A percentile compares a stretch with the other conserved stretches of the same genome.
phyloP scores from a whole-genome alignment of 352 stramenopile genomes.

The Globisporangium cylindrosporum region DNA sequence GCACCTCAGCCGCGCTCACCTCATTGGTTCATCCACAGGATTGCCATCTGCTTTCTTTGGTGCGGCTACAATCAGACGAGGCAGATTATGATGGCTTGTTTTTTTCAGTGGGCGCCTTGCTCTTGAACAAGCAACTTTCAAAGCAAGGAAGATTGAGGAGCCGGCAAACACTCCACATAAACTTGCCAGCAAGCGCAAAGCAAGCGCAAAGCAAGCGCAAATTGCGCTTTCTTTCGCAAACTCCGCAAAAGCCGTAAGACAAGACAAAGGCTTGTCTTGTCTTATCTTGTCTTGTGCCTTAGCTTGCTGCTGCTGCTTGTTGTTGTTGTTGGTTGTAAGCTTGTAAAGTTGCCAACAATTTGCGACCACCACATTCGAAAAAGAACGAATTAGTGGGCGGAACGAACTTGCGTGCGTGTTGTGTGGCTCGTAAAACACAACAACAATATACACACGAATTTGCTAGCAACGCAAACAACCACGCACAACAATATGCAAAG shows the following conservation, averaged over 20 bases:
- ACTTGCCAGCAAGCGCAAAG: background rate
- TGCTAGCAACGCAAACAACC: background rate
- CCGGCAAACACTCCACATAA: background rate
- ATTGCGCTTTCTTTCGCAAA: conserved; percentile 1
- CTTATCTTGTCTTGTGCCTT: background rate
- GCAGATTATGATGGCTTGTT: background rate
- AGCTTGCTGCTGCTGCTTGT: too few relatives aligned
- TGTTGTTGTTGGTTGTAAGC: background rate
- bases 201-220: background rate
- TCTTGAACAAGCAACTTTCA: background rate
- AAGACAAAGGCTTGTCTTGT: background rate
- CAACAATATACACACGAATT: background rate
- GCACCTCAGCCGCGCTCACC: background rate
- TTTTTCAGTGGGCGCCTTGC: conserved; percentile 1
- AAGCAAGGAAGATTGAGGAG: background rate
- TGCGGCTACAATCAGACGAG: conserved; percentile 7
- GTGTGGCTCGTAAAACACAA: background rate
- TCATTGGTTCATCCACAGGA: conserved; percentile 7
- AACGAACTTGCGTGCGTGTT: background rate
- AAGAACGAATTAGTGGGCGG: conserved; percentile 1
- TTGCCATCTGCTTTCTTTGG: conserved; percentile 4
- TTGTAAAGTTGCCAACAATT: conserved; percentile 1
- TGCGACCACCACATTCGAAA: conserved; percentile 4
- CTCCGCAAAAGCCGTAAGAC: background rate
- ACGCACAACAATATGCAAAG: background rate